phyloP scores from a whole-genome alignment of 257 asterid genomes.

The Capsicum chinense region DNA sequence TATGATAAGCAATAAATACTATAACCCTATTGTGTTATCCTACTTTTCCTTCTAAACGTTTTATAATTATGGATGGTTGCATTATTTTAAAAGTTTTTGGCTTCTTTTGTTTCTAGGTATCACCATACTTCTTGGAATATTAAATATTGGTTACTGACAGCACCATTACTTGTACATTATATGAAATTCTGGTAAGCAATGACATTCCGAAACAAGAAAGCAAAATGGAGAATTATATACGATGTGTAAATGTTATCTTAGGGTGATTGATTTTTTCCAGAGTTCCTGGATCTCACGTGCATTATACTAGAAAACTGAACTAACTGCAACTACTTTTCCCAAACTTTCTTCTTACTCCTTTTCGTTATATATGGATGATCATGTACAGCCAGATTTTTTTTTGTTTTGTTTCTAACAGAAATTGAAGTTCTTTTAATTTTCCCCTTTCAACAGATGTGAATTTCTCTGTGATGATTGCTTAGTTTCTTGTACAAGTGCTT shows the following conservation, averaged over 20 bases:
- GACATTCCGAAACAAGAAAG: not conserved
- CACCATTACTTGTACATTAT: not conserved
- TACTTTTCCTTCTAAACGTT: not conserved
- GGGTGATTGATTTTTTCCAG: not conserved
- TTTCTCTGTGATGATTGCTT: not conserved
- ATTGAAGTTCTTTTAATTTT: not conserved
- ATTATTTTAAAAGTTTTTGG: not conserved
- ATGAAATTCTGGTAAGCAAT: not conserved
- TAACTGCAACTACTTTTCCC: not conserved
- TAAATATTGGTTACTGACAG: not conserved
- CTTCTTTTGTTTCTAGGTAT: constrained; percentile 18
- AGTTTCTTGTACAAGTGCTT: constrained; percentile 11
- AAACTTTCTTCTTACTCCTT: not conserved
- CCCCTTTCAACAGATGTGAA: not conserved
- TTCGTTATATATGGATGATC: not conserved
- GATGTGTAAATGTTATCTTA: not conserved
- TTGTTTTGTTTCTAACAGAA: not conserved
- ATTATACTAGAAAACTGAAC: not conserved
- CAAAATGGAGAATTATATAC: not conserved
- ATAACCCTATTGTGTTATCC: not conserved
- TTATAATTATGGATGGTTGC: not conserved
- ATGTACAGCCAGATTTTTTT: not conserved
- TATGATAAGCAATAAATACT: not conserved
- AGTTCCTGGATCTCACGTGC: not conserved
- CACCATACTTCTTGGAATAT: not conserved